Evolutionary conservation across 106 monocot genomes (phyloP).

Genomic region (Phalaenopsis aphrodite): DNA sequence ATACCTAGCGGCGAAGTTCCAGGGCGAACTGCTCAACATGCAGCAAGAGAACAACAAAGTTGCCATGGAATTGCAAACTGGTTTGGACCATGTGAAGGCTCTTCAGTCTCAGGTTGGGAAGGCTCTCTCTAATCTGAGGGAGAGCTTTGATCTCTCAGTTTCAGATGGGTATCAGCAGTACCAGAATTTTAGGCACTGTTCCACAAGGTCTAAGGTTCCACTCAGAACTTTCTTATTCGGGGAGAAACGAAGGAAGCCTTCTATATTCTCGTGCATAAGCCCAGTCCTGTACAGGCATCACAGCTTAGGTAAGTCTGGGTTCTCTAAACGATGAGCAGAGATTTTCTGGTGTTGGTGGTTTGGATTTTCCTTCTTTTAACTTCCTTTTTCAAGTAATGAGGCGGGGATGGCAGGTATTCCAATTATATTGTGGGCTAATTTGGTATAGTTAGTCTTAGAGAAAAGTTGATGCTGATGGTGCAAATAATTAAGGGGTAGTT

Average conservation of each 20-base stretch:
- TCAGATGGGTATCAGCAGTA: slow-evolving; percentile 16
- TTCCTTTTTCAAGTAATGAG: neutral
- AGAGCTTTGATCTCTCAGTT: slow-evolving; percentile 36
- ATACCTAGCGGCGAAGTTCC: slow-evolving; percentile 43
- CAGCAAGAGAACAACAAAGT: slow-evolving; percentile 78
- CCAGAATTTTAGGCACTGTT: slow-evolving; percentile 37
- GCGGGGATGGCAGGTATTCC: neutral
- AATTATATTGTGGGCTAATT: neutral
- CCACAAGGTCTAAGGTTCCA: slow-evolving; percentile 48
- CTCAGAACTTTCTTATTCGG: slow-evolving; percentile 82
- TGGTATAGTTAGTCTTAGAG: neutral
- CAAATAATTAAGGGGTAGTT: neutral
- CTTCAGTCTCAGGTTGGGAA: slow-evolving; percentile 56
- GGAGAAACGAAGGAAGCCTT: slow-evolving; percentile 68
- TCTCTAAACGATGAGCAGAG: neutral
- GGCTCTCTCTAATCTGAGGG: slow-evolving; percentile 36
- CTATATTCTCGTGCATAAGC: slow-evolving; percentile 88
- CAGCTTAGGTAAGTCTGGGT: slow-evolving; percentile 25
- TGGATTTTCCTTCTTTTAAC: neutral
- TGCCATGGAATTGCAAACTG: slow-evolving; percentile 62
- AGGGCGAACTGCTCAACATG: slow-evolving; percentile 45
- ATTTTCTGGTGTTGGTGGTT: neutral
- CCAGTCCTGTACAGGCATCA: slow-evolving; percentile 69
- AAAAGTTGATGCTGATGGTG: neutral
- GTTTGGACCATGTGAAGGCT: slow-evolving; percentile 57